Percentiles rank a stretch among this genome's conserved stretches.
Conservation (phyloP, 2,329 filamentous ascomycete species). For the Pseudogymnoascus sp. region DNA sequence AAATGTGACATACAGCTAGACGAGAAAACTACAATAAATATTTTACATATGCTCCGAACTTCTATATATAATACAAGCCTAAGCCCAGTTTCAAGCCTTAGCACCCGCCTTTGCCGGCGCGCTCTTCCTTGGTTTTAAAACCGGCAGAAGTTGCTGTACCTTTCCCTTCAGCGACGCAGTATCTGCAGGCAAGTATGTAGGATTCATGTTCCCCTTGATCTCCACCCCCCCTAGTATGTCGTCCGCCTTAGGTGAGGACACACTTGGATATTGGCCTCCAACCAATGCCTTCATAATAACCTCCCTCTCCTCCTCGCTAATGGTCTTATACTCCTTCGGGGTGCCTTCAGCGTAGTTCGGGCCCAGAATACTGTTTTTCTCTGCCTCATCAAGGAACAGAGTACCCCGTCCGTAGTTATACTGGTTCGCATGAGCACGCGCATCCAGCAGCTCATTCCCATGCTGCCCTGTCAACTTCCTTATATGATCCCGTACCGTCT, state of each 20-base stretch:
- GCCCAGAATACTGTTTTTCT: conserved; percentile 4
- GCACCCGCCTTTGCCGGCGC: not conserved
- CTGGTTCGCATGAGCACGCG: not conserved
- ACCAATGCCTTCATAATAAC: conserved; percentile 20
- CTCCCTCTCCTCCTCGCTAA: not conserved
- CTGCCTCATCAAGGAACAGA: conserved; percentile 9
- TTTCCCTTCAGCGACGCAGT: conserved; percentile 24
- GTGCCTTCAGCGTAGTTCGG: not conserved
- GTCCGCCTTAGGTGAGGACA: conserved; percentile 13
- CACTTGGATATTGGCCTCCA: conserved; percentile 25
- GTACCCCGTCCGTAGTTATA: conserved; percentile 6
- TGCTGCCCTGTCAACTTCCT: conserved; percentile 20
- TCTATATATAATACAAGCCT: conserved; percentile 8
- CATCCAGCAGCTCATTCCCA: not conserved
- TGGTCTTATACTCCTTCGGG: not conserved
- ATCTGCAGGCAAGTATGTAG: conserved; percentile 27
- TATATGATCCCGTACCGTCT: conserved; percentile 23
- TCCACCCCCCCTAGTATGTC: conserved; percentile 22
- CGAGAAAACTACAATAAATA: not conserved
- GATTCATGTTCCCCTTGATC: conserved; percentile 24
- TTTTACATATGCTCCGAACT: conserved; percentile 5
- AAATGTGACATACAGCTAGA: not conserved
- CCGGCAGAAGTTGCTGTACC: conserved; percentile 23
- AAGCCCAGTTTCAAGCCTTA: not conserved
- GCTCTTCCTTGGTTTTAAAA: conserved; percentile 2